Evolutionary conservation across 352 stramenopile species (phyloP).

Genomic region (Paralagenidium karlingii): DNA sequence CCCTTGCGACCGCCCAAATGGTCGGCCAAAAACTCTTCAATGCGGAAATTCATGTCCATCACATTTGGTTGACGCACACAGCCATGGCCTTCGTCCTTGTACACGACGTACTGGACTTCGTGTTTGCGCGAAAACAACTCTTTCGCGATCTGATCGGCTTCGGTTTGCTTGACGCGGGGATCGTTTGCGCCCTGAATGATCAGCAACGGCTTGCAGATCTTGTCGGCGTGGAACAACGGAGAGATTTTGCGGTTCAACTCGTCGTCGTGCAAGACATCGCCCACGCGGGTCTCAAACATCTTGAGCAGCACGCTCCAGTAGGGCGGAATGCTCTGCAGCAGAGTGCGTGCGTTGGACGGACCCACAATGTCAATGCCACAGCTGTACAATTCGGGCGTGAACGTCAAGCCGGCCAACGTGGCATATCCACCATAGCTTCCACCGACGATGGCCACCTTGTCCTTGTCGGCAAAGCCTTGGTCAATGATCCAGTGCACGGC

Average conservation of each 20-base stretch:
- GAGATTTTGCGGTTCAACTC: slow-evolving; percentile 27
- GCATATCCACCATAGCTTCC: slow-evolving; percentile 68
- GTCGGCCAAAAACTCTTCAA: slow-evolving; percentile 19
- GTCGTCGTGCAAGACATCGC: slow-evolving; percentile 21
- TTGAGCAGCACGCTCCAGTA: slow-evolving; percentile 28
- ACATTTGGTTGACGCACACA: slow-evolving; percentile 51
- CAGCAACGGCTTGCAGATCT: slow-evolving; percentile 62
- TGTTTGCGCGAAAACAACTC: slow-evolving; percentile 49
- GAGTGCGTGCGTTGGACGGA: slow-evolving; percentile 25
- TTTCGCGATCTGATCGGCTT: slow-evolving; percentile 67
- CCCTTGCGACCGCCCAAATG: slow-evolving; percentile 16
- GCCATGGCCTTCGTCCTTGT: slow-evolving; percentile 71
- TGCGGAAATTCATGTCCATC: slow-evolving; percentile 46
- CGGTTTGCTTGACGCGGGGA: slow-evolving; percentile 50
- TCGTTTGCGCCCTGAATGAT: slow-evolving; percentile 77
- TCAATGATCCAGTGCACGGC: slow-evolving; percentile 38
- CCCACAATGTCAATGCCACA: slow-evolving; percentile 71
- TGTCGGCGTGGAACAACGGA: slow-evolving; percentile 59
- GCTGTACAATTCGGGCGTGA: slow-evolving; percentile 66
- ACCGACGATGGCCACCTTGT: slow-evolving; percentile 36
- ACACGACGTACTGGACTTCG: slow-evolving; percentile 68
- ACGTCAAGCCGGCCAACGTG: slow-evolving; percentile 46
- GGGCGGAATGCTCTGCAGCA: slow-evolving; percentile 22
- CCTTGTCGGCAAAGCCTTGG: slow-evolving; percentile 35
- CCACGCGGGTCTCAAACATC: slow-evolving; percentile 23